Conservation (phyloP, 352 stramenopile species). For the Pythium scleroteichum region DNA sequence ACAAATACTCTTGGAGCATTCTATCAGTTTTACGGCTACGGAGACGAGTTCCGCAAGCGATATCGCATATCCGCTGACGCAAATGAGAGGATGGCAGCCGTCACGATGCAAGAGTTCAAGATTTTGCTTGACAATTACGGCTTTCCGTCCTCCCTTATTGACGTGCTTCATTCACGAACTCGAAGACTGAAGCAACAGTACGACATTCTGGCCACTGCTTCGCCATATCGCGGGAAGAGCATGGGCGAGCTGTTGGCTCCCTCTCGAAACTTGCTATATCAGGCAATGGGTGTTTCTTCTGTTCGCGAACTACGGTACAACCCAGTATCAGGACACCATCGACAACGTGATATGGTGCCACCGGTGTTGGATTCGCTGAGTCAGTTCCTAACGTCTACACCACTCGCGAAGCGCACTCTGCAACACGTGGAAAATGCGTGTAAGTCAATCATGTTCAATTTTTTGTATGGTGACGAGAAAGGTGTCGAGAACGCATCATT, state of each 20-base stretch:
- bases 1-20: slow-evolving; percentile 63
- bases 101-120: slow-evolving; percentile 59
- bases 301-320: slow-evolving; percentile 42
- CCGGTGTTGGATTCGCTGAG: slow-evolving; percentile 22
- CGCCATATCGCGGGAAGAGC: slow-evolving; percentile 32
- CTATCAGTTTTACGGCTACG: slow-evolving; percentile 79
- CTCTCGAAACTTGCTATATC: slow-evolving; percentile 49
- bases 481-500: slow-evolving; percentile 31
- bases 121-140: slow-evolving; percentile 59
- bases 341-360: slow-evolving; percentile 7
- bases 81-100: slow-evolving; percentile 22
- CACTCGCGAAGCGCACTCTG: slow-evolving; percentile 30
- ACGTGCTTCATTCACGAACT: slow-evolving; percentile 56
- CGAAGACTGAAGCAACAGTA: slow-evolving; percentile 58
- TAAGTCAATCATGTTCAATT: slow-evolving; percentile 45
- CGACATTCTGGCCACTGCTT: slow-evolving; percentile 38
- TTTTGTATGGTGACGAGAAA: slow-evolving; percentile 38
- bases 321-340: slow-evolving; percentile 6
- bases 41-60: slow-evolving; percentile 40
- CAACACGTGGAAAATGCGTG: slow-evolving; percentile 44
- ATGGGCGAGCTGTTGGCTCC: slow-evolving; percentile 42
- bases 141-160: slow-evolving; percentile 59
- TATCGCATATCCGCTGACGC: slow-evolving; percentile 38
- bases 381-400: slow-evolving; percentile 33
- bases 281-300: slow-evolving; percentile 40